Percentiles rank a stretch among this genome's conserved stretches.
phyloP scores from a whole-genome alignment of 1,284 basidiomycete species.

The Stygiomarasmius scandens region DNA sequence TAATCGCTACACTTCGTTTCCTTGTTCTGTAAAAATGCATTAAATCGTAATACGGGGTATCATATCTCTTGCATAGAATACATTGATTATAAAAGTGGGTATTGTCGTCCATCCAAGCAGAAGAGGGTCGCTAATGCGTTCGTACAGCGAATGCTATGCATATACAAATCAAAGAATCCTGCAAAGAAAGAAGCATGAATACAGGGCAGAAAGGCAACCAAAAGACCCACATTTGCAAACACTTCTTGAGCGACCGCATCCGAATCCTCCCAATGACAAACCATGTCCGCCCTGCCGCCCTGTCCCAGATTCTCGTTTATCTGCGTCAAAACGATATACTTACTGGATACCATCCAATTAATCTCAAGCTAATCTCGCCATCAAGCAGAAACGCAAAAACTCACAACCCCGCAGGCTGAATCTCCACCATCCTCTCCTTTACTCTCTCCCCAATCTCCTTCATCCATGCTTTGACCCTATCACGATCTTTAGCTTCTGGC shows the following conservation, averaged over 20 bases:
- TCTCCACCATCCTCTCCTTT: slow-evolving; percentile 81
- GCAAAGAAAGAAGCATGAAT: slow-evolving; percentile 17
- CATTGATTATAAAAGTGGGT: no score
- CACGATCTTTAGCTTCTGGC: slow-evolving; percentile 67
- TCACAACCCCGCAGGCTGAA: slow-evolving; percentile 78
- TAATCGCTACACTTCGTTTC: no score
- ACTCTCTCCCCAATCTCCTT: slow-evolving; percentile 81
- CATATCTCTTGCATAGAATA: no score
- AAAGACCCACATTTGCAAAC: slow-evolving; percentile 60
- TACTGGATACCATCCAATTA: slow-evolving; percentile 44
- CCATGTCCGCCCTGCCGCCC: slow-evolving; percentile 72
- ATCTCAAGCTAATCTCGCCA: no score
- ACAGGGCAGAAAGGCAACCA: slow-evolving; percentile 15
- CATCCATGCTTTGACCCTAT: slow-evolving; percentile 72
- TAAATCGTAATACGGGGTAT: no score
- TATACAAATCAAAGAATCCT: slow-evolving; percentile 78
- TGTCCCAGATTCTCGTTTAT: slow-evolving; percentile 81
- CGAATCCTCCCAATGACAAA: slow-evolving; percentile 76
- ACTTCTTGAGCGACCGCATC: slow-evolving; percentile 72
- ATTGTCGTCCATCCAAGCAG: not conserved
- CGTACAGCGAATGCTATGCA: slow-evolving; percentile 74
- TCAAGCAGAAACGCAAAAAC: slow-evolving; percentile 32
- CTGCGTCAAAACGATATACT: slow-evolving; percentile 82
- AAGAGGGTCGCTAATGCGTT: slow-evolving; percentile 39
- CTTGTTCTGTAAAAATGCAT: no score